Evolutionary conservation across 345 rosid genomes (phyloP), one percentile per base, ranked within the genome.

Genomic region (Eucalyptus victrix): DNA sequence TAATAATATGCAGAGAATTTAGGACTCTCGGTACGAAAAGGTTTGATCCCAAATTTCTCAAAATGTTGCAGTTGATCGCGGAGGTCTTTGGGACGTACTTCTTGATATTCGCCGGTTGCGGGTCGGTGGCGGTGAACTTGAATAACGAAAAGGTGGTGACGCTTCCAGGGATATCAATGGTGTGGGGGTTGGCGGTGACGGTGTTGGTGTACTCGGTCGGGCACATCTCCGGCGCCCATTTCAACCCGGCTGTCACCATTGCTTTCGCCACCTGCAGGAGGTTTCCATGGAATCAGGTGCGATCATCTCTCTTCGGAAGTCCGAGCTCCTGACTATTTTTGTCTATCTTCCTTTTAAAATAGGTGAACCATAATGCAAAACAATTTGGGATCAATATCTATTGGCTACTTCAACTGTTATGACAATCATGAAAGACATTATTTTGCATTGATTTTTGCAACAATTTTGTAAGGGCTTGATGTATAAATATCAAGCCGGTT

Each of bases 201-300:
- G 99, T 95, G 13, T 89, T 96, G 62, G 95, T 94, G 90, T 97
- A 97, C 93, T 93, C 99, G 44, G 93, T 97, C 9, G 99, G 99
- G 23, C 99, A 97, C 89, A 95, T 97, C 94, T 96, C 99, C 28
- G 99, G 99, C 51, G 99, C 99, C 88, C 99, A 97, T 95, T 96
- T 97, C 69, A 97, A 97, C 87, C 99, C 99, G 9, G 96, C 99
- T 8, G 98, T 97, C 91, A 97, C 99, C 83, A 91, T 96, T 58
- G 99, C 99, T 88, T 96, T 96, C 60, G 99, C 99, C 26, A 90
- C 96, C 62, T 94, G 95, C 93, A 94, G 92, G 67, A 94, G 98
- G 83, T 97, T 97, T 88, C 99, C 99, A 28, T 90, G 96, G 89
- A 96, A 93, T 93, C 97, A 95, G 94, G 98, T 95, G 12, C 65